Base-by-base conservation (phyloP, 2,329 filamentous ascomycete genomes). In the Fusarium drepaniforme region DNA sequence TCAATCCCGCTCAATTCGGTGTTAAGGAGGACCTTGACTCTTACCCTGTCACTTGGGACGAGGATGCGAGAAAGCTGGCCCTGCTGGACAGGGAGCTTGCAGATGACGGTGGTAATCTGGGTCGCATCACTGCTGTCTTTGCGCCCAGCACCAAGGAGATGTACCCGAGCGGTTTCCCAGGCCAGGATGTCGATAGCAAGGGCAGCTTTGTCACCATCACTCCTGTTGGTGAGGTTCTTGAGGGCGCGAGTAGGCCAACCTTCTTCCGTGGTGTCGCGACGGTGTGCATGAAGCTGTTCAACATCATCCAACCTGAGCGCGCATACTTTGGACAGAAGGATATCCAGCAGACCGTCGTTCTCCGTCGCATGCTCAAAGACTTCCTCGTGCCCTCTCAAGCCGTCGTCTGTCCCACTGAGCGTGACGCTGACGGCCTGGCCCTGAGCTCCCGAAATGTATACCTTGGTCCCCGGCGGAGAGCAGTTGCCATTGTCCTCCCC, bases 291-390 rank as follows among this genome's bases (percentile, higher is more conserved):
- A 99, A 97, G 82, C 83, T 86, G 28, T 86, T 86, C 81, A 86
- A 85, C 74, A 82, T 85, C 23, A 83, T 86, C 21, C 85, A 86
- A 78, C 92, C 93, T 0, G 92, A 95, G 69, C 87, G 89, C 6
- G 93, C 93, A 23, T 96, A 98, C 85, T 98, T 99, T 86, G 97
- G 97, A 5, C 97, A 98, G 83, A 99, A 99, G 85, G 97, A 99
- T 82, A 91, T 98, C 23, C 97, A 99, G 86, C 97, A 99, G 85
- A 97, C 95, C 0, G 94, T 97, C 21, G 90, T 99, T 13, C 94
- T 99, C 79, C 92, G 91, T 79, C 91, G 93, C 53, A 92, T 99
- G 90, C 93, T 98, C 37, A 89, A 91, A 75, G 97, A 99, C 83
- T 96, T 99, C 75, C 91, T 95, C 81, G 83, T 98, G 46, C 90